Evolutionary conservation across 2,329 filamentous ascomycete species (phyloP).

Genomic region (Cadophora malorum): DNA sequence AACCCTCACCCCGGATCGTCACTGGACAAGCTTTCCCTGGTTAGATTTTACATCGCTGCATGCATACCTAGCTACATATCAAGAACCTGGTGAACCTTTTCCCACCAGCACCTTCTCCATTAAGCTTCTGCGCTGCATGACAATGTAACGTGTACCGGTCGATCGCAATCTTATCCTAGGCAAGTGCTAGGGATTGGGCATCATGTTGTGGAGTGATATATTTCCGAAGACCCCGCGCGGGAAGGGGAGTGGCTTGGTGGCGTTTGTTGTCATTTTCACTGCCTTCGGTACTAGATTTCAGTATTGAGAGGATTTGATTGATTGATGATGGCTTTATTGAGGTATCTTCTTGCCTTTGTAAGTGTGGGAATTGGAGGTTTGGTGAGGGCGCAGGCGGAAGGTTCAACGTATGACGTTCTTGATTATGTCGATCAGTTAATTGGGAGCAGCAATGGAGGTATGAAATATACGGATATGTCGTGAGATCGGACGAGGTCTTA

Average conservation of each 20-base stretch:
- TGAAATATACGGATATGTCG: not conserved
- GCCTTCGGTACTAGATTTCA: not conserved
- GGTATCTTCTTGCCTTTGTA: constrained; percentile 6
- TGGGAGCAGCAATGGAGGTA: constrained; percentile 59
- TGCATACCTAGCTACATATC: not conserved
- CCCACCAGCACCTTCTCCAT: constrained; percentile 23
- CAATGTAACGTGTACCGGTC: constrained; percentile 22
- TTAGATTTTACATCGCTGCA: constrained; percentile 1
- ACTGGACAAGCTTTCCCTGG: constrained; percentile 5
- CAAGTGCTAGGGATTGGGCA: not conserved
- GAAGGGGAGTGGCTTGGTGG: constrained; percentile 21
- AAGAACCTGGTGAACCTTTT: not conserved
- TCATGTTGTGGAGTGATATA: constrained; percentile 25
- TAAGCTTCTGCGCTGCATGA: constrained; percentile 21
- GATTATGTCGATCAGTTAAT: constrained; percentile 58
- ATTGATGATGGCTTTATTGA: constrained; percentile 26
- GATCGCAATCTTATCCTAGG: constrained; percentile 26
- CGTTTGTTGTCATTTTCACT: constrained; percentile 3
- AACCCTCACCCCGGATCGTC: constrained; percentile 8
- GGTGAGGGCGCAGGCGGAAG: constrained; percentile 29
- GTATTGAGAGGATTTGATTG: not conserved
- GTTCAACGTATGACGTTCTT: constrained; percentile 46
- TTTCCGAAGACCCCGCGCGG: constrained; percentile 16
- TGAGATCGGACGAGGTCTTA: constrained; percentile 3
- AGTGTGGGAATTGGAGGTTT: constrained; percentile 8